These are phyloP conservation scores for Naganishia cerealis DNA, from an alignment of 1,284 basidiomycete species.

Conservation along the genomic window DNA sequence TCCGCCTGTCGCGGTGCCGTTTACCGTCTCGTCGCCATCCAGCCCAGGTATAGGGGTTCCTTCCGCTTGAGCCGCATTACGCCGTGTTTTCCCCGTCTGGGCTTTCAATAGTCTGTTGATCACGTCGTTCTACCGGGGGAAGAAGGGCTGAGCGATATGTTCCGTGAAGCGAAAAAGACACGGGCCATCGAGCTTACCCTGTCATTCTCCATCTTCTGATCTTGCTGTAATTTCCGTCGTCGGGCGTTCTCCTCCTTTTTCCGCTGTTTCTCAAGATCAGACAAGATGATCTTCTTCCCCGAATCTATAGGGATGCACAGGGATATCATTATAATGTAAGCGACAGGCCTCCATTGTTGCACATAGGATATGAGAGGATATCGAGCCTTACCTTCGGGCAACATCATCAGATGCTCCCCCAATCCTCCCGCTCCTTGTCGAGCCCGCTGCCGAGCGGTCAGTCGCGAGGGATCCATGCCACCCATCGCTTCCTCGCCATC, in stretches of 20 bases:
- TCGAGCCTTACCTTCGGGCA: conserved; percentile 27
- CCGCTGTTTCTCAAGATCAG: conserved; percentile 31
- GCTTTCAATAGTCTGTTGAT: conserved; percentile 35
- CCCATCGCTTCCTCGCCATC: conserved; percentile 13
- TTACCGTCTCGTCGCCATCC: conserved; percentile 21
- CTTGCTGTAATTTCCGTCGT: conserved; percentile 32
- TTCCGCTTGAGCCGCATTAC: conserved; percentile 21
- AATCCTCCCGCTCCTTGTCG: conserved; percentile 28
- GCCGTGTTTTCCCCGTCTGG: conserved; percentile 31
- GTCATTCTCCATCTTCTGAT: conserved; percentile 36
- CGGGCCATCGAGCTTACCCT: conserved; percentile 19
- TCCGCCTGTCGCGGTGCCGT: neutral
- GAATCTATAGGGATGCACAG: neutral
- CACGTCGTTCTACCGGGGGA: conserved; percentile 25
- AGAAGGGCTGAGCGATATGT: neutral
- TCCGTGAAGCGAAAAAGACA: too few species aligned
- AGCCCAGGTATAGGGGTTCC: conserved; percentile 13
- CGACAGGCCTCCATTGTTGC: neutral
- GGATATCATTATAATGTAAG: neutral
- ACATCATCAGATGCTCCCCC: conserved; percentile 27
- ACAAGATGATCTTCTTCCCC: conserved; percentile 33
- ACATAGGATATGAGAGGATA: neutral
- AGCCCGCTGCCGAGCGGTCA: conserved; percentile 34
- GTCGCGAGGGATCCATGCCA: conserved; percentile 13
- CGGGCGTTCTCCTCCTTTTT: conserved; percentile 35